Evolutionary conservation across 2,329 filamentous ascomycete species (phyloP), one percentile per base, ranked within the genome.

Genomic region (Fusarium liriodendri): DNA sequence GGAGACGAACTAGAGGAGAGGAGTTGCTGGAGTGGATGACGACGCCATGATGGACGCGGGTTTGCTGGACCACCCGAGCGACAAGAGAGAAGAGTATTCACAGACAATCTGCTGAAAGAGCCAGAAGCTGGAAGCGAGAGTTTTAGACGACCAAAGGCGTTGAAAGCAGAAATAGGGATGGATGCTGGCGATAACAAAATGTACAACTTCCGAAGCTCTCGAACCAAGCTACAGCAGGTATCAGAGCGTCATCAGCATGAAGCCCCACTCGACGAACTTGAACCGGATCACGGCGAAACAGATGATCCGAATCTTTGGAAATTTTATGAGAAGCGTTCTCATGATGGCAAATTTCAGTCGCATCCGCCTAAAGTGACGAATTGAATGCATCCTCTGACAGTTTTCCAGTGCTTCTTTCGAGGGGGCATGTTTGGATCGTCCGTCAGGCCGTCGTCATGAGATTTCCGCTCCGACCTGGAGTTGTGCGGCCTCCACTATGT

Each of bases 1-100:
- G 54, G 54, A 35, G 52, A 84, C 91, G 80, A 87, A 94, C 93
- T 94, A 95, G 81, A 94, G 90, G 72, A 94, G 87, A 66, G 91
- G 92, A 77, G 91, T 93, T 72, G 89, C 86, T 35, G 89, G 85
- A 76, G 89, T 88, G 59, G 92, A 94, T 67, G 92, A 93, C 69
- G 92, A 94, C 69, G 92, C 91, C 92, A 94, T 94, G 73, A 64
- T 71, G 73, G 54, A 32, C 60, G 33, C 20, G 29, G 55, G 3
- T n/a, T 18, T 62, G 20, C 3, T 63, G n/a, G 32, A 57, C 18
- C 13, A 45, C 27, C 20, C 8, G 64, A 54, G 58, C 29, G 14
- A 32, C 22, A 22, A 27, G 10, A 63, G 37, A 45, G 37, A 10
- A 16, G 16, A 29, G n/a, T n/a, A 20, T 22, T 35, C n/a, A 42